Evolutionary conservation across 1,139 yeast species (phyloP), one percentile per base, ranked within the genome.

Genomic region (Sugiyamaella grinbergsii): DNA sequence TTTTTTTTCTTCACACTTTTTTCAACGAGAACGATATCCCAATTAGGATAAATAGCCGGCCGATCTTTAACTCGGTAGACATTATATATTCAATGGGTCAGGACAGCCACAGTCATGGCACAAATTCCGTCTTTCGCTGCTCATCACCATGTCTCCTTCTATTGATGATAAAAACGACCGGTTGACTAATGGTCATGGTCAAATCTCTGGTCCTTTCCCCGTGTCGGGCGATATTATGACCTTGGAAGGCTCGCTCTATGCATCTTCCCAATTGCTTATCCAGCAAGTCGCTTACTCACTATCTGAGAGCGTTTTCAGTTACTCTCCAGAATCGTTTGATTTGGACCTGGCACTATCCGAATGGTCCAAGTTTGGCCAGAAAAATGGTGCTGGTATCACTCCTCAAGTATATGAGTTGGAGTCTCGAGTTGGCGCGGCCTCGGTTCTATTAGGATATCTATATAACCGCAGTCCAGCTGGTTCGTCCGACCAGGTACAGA

Each of bases 401-500:
- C 91, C 89, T 41, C 74, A 73, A 51, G 70, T 80, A 61, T 76
- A 77, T 66, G 74, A 76, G 62, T 77, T 89, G 54, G 90, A 90
- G 65, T 80, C 88, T 43, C 80, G 96, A 66, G 75, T 85, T 1
- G 98, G 97, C 60, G 95, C 96, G 28, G 87, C 93, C 42, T 78
- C 82, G 58, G 80, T 88, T 37, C 75, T 93, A 48, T 73, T 87
- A 52, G 98, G 97, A 22, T 90, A 83, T 70, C 71, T 82, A 58
- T 72, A 66, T 45, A 77, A 60, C 50, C 57, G 56, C 50, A 24
- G 54, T 24, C 56, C 50, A 6, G 42, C 54, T 24, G 38, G 59
- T 61, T 20, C 33, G 6, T 5, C 47, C 38, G 20, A 41, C 50
- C 15, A 42, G 40, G 63, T 70, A 15, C 62, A 68, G 53, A 49